Evolutionary conservation across 768 basidiomycete species (phyloP).

Genomic region (Phlebiopsis flavidoalba): DNA sequence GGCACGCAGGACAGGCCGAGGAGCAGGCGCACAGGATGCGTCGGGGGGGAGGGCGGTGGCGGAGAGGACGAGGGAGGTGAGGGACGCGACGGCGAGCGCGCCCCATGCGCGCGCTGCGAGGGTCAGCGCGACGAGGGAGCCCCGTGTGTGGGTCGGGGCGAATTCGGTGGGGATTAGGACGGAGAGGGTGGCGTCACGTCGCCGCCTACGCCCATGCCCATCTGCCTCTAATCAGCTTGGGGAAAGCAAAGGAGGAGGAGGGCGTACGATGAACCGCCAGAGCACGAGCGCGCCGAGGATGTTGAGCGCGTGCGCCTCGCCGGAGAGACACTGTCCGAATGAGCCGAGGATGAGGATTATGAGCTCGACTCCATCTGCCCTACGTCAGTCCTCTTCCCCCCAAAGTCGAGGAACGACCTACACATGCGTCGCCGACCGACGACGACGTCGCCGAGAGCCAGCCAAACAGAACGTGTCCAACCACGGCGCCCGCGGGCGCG

Average conservation of each 20-base stretch:
- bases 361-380: conserved; percentile 40
- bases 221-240: background rate
- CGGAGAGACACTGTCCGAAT: conserved; percentile 34
- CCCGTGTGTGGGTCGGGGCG: conserved; percentile 37
- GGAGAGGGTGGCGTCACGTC: conserved; percentile 36
- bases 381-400: background rate
- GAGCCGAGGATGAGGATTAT: conserved; percentile 33
- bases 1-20: conserved; percentile 44
- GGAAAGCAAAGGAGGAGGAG: background rate
- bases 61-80: conserved; percentile 66
- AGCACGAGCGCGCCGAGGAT: conserved; percentile 38
- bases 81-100: conserved; percentile 29
- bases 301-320: conserved; percentile 29
- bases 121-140: conserved; percentile 42
- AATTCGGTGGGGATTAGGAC: conserved; percentile 44
- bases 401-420: conserved; percentile 9
- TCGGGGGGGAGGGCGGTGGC: too few species aligned
- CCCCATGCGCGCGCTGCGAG: conserved; percentile 43
- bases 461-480: conserved; percentile 39
- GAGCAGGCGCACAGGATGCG: conserved; percentile 39
- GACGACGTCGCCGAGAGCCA: conserved; percentile 37
- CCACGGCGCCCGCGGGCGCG: conserved; percentile 33
- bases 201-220: conserved; percentile 2
- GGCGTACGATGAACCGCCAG: conserved; percentile 28
- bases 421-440: conserved; percentile 36